Conservation (phyloP, 805 yeast species). For the Candida methanosorbosa region DNA sequence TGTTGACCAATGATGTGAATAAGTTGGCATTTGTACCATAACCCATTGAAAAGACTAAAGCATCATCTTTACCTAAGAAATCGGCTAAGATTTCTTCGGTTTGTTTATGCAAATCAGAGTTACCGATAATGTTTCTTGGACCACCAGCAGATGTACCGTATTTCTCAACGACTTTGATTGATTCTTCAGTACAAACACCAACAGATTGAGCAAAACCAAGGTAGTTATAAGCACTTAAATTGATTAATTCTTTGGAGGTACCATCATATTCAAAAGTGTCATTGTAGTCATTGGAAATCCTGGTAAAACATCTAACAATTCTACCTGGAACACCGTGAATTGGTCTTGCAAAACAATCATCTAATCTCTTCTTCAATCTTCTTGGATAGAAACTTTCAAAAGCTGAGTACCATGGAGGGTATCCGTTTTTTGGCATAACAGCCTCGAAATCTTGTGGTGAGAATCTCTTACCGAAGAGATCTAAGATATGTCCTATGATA, state of each 20-base stretch:
- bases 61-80: slow-evolving; percentile 86
- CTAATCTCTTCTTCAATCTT: slow-evolving; percentile 81
- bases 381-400: slow-evolving; percentile 92
- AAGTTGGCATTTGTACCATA: slow-evolving; percentile 91
- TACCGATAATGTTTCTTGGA: slow-evolving; percentile 67
- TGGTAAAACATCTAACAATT: slow-evolving; percentile 70
- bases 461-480: slow-evolving; percentile 74
- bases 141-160: slow-evolving; percentile 78
- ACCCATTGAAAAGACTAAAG: slow-evolving; percentile 86
- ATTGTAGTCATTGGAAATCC: slow-evolving; percentile 60
- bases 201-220: slow-evolving; percentile 94
- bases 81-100: slow-evolving; percentile 75
- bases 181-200: slow-evolving; percentile 81
- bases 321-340: slow-evolving; percentile 98
- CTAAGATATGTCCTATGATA: slow-evolving; percentile 84
- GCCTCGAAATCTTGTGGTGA: slow-evolving; percentile 57
- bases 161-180: slow-evolving; percentile 51
- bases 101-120: slow-evolving; percentile 60
- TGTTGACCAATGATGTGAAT: slow-evolving; percentile 75
- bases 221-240: slow-evolving; percentile 86
- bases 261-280: slow-evolving; percentile 69
- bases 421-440: slow-evolving; percentile 72
- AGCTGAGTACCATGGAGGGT: slow-evolving; percentile 93
- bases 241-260: slow-evolving; percentile 65
- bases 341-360: slow-evolving; percentile 92